Evolutionary conservation across 768 basidiomycete genomes (phyloP).

Genomic region (Trametes sanguinea): DNA sequence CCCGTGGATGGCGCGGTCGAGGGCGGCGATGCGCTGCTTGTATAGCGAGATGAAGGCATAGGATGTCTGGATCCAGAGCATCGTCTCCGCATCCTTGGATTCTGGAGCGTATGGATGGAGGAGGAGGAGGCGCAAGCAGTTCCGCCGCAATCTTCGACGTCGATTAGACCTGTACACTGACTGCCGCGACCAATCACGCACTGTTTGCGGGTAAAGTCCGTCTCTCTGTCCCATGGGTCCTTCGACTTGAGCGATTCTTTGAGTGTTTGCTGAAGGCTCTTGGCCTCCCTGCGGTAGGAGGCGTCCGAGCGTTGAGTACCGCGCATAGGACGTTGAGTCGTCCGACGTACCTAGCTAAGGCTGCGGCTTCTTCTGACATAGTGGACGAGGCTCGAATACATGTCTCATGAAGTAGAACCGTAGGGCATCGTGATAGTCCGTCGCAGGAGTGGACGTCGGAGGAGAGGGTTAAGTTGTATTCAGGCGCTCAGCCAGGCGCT

Average conservation of each 20-base stretch:
- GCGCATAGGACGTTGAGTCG: background rate
- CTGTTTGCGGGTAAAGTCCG: constrained; percentile 87
- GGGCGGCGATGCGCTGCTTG: constrained; percentile 68
- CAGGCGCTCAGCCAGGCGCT: no score
- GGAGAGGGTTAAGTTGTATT: no score
- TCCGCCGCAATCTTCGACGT: constrained; percentile 61
- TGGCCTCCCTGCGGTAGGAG: constrained; percentile 67
- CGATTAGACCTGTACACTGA: background rate
- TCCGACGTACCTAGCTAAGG: constrained; percentile 39
- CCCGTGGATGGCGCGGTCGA: constrained; percentile 58
- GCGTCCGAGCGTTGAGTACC: background rate
- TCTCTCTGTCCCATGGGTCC: constrained; percentile 82
- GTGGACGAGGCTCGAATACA: background rate
- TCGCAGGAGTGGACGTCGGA: constrained; percentile 47
- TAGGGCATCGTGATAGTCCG: constrained; percentile 31
- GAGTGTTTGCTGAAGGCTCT: constrained; percentile 67
- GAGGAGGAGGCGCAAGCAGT: constrained; percentile 69
- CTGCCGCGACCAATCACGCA: constrained; percentile 41
- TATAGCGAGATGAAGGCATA: constrained; percentile 83
- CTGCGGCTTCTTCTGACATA: constrained; percentile 45
- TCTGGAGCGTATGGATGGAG: constrained; percentile 69
- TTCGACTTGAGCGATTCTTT: constrained; percentile 74
- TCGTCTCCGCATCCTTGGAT: constrained; percentile 77
- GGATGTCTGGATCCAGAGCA: constrained; percentile 92
- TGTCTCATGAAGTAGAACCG: constrained; percentile 6